A percentile compares a stretch with the other conserved stretches of the same genome.
Evolutionary conservation across 352 stramenopile genomes (phyloP).

Genomic region (Phytophthora pisi): DNA sequence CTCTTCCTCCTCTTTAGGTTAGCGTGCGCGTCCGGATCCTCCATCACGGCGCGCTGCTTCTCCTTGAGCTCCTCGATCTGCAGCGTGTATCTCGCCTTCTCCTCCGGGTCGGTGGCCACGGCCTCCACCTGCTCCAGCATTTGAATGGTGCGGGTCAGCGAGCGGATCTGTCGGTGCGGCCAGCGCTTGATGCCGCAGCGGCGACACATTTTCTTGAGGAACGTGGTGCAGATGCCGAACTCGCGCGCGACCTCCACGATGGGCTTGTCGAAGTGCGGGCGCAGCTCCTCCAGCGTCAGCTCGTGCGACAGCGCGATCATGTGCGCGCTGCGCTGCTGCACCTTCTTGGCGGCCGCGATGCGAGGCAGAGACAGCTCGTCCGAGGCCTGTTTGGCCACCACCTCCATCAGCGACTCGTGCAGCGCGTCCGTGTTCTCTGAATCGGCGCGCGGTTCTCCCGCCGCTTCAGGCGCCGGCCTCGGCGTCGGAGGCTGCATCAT

Average conservation of each 20-base stretch:
- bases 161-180: slow-evolving; percentile 74
- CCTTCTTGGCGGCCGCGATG: slow-evolving; percentile 24
- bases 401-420: slow-evolving; percentile 45
- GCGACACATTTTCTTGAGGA: slow-evolving; percentile 79
- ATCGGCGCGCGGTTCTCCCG: neutral
- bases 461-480: neutral
- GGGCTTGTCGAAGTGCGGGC: slow-evolving; percentile 63
- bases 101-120: slow-evolving; percentile 44
- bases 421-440: slow-evolving; percentile 27
- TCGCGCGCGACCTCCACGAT: slow-evolving; percentile 73
- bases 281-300: slow-evolving; percentile 65
- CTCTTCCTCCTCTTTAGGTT: slow-evolving; percentile 76
- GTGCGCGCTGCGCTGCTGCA: slow-evolving; percentile 45
- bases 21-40: slow-evolving; percentile 62
- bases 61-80: slow-evolving; percentile 70
- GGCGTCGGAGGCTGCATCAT: slow-evolving; percentile 52
- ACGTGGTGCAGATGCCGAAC: slow-evolving; percentile 79
- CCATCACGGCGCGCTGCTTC: slow-evolving; percentile 71
- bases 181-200: slow-evolving; percentile 68
- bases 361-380: slow-evolving; percentile 21
- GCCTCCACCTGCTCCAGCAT: slow-evolving; percentile 74
- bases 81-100: slow-evolving; percentile 53
- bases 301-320: slow-evolving; percentile 57
- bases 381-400: slow-evolving; percentile 41
- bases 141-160: slow-evolving; percentile 69